Evolutionary conservation across 805 yeast species (phyloP), one percentile per base, ranked within the genome.

Genomic region (Starmerella tilneyi): DNA sequence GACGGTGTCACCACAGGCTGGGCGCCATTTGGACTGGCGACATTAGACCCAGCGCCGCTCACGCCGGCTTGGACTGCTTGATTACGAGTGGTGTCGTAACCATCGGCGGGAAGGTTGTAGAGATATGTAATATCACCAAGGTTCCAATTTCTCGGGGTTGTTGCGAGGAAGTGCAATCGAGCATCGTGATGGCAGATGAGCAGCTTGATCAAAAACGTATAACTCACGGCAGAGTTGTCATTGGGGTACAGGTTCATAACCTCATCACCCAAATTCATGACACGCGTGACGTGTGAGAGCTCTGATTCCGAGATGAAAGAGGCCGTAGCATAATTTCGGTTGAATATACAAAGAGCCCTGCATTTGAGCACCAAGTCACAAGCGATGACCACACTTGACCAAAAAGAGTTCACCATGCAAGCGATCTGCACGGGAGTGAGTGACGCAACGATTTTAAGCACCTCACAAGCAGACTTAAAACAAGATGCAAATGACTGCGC

Each of bases 371-470:
- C 51, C 11, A 60, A 37, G 1, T 61, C 54, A 9, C 61, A 59
- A 28, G 61, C 52, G 31, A 56, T 56, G 1, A 58, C 56, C 34
- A 61, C 42, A 23, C 62, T 36, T 4, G 59, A 48, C 46, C 57
- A 55, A 24, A 53, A 53, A 29, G 56, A 59, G 50, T 50, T 41
- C 13, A 88, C 88, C 46, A 75, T 64, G 2, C 71, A 61, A 0
- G 80, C 72, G 17, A 79, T 64, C n/a, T 68, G 64, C n/a, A 64
- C 68, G 5, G 65, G 64, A 2, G 69, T 53, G 46, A 43, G 48
- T 9, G 30, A 33, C 12, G 46, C 36, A 4, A 54, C 54, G 4
- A 47, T 13, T 26, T 57, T 55, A 15, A 62, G 45, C 3, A 51
- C 55, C 13, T 42, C 46, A 8, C 56, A 35, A 12, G 59, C 50